These are phyloP conservation scores for Penicillium herquei DNA, from an alignment of 495 filamentous ascomycete genomes.

Conservation along the genomic window DNA sequence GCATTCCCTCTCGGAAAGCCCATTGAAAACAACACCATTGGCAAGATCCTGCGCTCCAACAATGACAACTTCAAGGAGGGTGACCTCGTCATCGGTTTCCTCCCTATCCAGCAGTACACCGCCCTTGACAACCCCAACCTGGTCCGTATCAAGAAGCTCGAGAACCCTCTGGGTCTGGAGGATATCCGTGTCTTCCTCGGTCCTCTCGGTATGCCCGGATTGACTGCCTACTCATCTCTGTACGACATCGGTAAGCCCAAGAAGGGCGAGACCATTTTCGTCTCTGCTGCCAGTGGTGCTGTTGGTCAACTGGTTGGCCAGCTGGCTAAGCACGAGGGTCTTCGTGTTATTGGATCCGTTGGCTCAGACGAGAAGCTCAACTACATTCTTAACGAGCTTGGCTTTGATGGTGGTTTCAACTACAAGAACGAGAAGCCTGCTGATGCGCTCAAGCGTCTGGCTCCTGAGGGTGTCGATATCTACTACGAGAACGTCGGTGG, in stretches of 20 bases:
- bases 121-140: slow-evolving; percentile 29
- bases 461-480: slow-evolving; percentile 85
- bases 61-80: slow-evolving; percentile 59
- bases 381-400: slow-evolving; percentile 63
- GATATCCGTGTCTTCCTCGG: slow-evolving; percentile 59
- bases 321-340: slow-evolving; percentile 81
- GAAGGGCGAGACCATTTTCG: slow-evolving; percentile 86
- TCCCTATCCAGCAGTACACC: slow-evolving; percentile 63
- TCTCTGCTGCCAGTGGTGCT: slow-evolving; percentile 78
- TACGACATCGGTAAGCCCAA: slow-evolving; percentile 82
- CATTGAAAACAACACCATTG: slow-evolving; percentile 56
- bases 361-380: slow-evolving; percentile 68
- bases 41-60: slow-evolving; percentile 66
- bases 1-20: slow-evolving; percentile 56
- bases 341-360: slow-evolving; percentile 77
- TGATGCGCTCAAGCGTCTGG: slow-evolving; percentile 70
- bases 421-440: slow-evolving; percentile 71
- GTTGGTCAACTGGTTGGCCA: slow-evolving; percentile 85
- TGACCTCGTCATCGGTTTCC: slow-evolving; percentile 60
- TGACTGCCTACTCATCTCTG: slow-evolving; percentile 79
- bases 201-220: slow-evolving; percentile 81
- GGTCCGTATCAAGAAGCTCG: slow-evolving; percentile 31
- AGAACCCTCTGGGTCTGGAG: slow-evolving; percentile 46
- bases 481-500: slow-evolving; percentile 97
- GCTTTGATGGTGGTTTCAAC: slow-evolving; percentile 72